Conservation (phyloP, 306 rosid genomes). For the Cucumis sativus region Cucumber_9930_V3 NC_026660.2:109501-110000, state of each 20-base stretch:
- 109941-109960: constrained; percentile 37
- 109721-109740: constrained; percentile 36
- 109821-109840: not conserved
- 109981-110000: constrained; percentile 60
- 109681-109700: constrained; percentile 3
- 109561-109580: constrained; percentile 31
- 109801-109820: constrained; percentile 10
- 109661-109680: constrained; percentile 3
- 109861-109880: not conserved
- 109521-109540: constrained; percentile 39
- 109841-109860: not conserved
- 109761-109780: constrained; percentile 28
- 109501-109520: constrained; percentile 12
- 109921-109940: constrained; percentile 13
- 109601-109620: constrained; percentile 21
- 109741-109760: constrained; percentile 19
- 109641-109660: constrained; percentile 8
- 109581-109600: constrained; percentile 28
- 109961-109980: constrained; percentile 20
- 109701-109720: constrained; percentile 22
- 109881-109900: not conserved
- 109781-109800: constrained; percentile 28
- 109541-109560: constrained; percentile 26
- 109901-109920: constrained; percentile 14
- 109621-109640: constrained; percentile 36